Conservation (phyloP, 2,329 filamentous ascomycete species). For the Epicoccum sorghinum region DNA sequence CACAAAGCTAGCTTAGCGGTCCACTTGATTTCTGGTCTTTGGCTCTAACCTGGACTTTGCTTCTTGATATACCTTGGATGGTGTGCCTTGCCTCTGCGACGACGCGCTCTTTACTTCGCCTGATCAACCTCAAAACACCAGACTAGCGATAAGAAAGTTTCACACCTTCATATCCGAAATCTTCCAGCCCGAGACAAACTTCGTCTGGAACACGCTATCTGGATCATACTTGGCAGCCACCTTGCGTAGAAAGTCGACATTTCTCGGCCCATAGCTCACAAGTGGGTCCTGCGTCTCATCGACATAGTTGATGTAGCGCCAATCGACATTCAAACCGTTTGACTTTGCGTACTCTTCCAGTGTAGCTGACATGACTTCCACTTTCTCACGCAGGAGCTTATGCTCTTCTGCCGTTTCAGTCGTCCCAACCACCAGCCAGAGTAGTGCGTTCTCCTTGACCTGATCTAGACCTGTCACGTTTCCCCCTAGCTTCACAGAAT, state of each 20-base stretch:
- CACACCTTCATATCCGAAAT: not conserved
- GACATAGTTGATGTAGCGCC: constrained; percentile 44
- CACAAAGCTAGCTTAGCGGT: too few relatives aligned
- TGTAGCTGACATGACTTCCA: not conserved
- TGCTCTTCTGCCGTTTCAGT: constrained; percentile 20
- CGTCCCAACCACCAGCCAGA: constrained; percentile 16
- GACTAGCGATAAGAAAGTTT: too few relatives aligned
- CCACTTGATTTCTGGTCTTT: too few relatives aligned
- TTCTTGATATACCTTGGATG: too few relatives aligned
- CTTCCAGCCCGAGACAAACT: constrained; percentile 7
- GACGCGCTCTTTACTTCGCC: too few relatives aligned
- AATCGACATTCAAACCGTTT: constrained; percentile 23
- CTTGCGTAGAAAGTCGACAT: constrained; percentile 13
- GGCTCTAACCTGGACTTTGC: too few relatives aligned
- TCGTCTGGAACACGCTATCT: constrained; percentile 30
- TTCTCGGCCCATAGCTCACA: constrained; percentile 23
- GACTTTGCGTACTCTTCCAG: constrained; percentile 25
- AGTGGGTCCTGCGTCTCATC: constrained; percentile 42
- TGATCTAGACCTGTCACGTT: constrained; percentile 27
- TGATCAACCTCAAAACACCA: too few relatives aligned
- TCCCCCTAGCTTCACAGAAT: not conserved
- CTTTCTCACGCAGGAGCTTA: constrained; percentile 18
- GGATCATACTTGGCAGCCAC: constrained; percentile 34
- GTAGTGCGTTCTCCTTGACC: constrained; percentile 18
- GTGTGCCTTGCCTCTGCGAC: too few relatives aligned